These are phyloP conservation scores for Colletotrichum navitas DNA, from an alignment of 2,329 filamentous ascomycete species.

Conservation along the genomic window DNA sequence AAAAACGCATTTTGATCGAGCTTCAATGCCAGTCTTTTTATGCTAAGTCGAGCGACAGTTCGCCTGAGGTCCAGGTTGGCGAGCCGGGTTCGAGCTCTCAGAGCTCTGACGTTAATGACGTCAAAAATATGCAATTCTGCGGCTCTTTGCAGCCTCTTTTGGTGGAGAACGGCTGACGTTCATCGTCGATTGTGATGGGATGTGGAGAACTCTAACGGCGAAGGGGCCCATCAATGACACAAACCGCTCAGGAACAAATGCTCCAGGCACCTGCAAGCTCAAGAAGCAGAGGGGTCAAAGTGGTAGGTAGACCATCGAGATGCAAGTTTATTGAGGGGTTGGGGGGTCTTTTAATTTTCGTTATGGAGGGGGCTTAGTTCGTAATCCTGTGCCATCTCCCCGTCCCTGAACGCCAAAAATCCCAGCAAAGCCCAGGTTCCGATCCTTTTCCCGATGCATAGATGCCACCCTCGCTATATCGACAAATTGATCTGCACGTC, in stretches of 20 bases:
- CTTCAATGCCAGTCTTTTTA: constrained; percentile 24
- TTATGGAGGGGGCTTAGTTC: constrained; percentile 9
- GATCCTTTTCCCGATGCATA: constrained; percentile 29
- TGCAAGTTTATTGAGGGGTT: constrained; percentile 31
- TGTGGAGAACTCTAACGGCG: constrained; percentile 35
- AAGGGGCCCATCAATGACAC: constrained; percentile 36
- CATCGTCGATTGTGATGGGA: constrained; percentile 34
- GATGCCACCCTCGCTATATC: constrained; percentile 23
- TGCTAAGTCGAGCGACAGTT: neutral
- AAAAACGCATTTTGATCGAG: neutral
- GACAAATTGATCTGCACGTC: constrained; percentile 21
- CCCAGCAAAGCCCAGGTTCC: constrained; percentile 29
- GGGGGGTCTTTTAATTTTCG: neutral
- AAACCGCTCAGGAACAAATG: constrained; percentile 30
- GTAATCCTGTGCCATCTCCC: constrained; percentile 24
- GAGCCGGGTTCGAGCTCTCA: neutral
- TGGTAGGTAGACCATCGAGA: constrained; percentile 10
- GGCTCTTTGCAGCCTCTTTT: constrained; percentile 22
- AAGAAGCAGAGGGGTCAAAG: neutral
- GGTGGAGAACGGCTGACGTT: constrained; percentile 33
- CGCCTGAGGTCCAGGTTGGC: neutral
- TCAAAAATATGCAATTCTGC: constrained; percentile 41
- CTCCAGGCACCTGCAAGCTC: constrained; percentile 17
- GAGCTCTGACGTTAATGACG: constrained; percentile 43
- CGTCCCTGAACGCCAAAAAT: constrained; percentile 37